Base-by-base conservation (phyloP, 371 early-diverging fungal species). In the Mortierella sp. region DNA sequence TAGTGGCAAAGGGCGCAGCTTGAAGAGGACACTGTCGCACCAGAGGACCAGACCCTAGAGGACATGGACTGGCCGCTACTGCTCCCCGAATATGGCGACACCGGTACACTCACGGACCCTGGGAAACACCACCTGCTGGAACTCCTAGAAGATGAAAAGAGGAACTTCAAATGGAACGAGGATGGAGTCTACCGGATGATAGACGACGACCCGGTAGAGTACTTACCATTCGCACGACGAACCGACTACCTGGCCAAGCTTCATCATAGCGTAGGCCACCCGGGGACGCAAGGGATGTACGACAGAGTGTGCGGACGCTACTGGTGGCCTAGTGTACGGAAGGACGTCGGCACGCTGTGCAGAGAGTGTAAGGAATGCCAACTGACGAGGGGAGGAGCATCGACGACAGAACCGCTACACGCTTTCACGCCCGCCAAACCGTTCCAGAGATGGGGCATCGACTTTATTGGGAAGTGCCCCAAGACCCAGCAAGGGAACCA, bases 381-480 rank as follows among this genome's bases (percentile, higher is more conserved):
- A 15, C 7, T 62, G 51, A 29, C 50, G 18, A 48, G 50, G 37
- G 28, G 28, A 6, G 50, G 50, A 48, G 15, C 26, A 2, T 3
- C 37, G 37, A 37, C 37, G 37, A 37, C 37, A 37, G 37, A 37
- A 18, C 56, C 58, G 5, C 21, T 74, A 29, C 57, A 66, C 28
- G 59, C 65, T 12, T 43, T 74, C 7, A 16, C 64, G 6, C 57
- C 68, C 0, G 53, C 58, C 15, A 43, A 56, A 4, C 69, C 79
- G 1, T 85, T 84, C 66, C 51, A 80, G 9, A 23, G 66, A 11
- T 80, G 81, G 56, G 64, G 72, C 0, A 50, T 85, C 1, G 84
- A 88, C 29, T 80, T 80, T 37, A 70, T 88, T 45, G 84, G 84
- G 16, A 75, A 62, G 0, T 64, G 84, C 15, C 79, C 75, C 0